phyloP scores from a whole-genome alignment of 768 basidiomycete species.

The Rhodotorula sphaerocarpa region DNA sequence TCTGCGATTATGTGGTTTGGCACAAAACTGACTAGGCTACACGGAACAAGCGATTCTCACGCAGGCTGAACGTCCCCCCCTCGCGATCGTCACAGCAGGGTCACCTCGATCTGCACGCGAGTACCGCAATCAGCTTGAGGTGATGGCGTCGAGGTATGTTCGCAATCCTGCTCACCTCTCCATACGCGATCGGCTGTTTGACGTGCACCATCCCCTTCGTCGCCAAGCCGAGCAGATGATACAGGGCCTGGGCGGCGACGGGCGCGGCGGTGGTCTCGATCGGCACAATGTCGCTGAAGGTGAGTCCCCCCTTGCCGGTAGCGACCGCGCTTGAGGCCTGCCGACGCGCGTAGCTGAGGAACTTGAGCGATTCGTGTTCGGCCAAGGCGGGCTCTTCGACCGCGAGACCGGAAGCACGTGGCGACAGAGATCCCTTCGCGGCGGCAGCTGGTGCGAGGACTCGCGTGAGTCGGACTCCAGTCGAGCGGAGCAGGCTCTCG shows the following conservation, averaged over 20 bases:
- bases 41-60: no score
- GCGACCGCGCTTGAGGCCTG: not conserved
- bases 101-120: conserved; percentile 9
- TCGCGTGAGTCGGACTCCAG: not conserved
- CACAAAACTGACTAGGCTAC: no score
- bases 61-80: no score
- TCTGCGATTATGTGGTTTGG: no score
- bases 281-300: conserved; percentile 27
- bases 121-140: not conserved
- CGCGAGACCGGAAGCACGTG: no score
- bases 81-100: not conserved
- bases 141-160: not conserved
- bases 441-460: not conserved
- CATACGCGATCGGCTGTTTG: conserved; percentile 22
- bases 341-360: conserved; percentile 11
- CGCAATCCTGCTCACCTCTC: conserved; percentile 1
- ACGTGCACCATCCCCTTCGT: conserved; percentile 22
- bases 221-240: conserved; percentile 19
- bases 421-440: not conserved
- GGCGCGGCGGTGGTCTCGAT: not conserved
- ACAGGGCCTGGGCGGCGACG: conserved; percentile 21
- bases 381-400: not conserved
- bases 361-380: conserved; percentile 26
- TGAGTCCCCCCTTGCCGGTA: not conserved
- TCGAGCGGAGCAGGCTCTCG: not conserved